These are phyloP conservation scores for Cercospora sojina DNA, from an alignment of 2,329 filamentous ascomycete genomes.

Conservation along the genomic window DNA sequence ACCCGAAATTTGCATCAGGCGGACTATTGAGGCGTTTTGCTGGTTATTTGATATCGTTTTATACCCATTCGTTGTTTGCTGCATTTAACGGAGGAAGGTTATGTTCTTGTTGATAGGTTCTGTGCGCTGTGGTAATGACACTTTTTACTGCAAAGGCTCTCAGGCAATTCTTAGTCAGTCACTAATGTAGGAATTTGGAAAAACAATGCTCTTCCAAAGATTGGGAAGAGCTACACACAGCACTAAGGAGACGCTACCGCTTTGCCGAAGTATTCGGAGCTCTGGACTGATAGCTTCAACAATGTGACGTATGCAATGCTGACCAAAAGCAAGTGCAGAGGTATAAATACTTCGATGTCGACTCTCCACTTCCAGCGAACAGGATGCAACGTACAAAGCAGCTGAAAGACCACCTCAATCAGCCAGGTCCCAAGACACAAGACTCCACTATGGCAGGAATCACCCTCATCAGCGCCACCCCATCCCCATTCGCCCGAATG, in stretches of 20 bases:
- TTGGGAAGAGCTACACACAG: neutral
- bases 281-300: neutral
- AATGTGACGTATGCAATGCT: neutral
- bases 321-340: neutral
- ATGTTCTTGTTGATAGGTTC: neutral
- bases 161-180: neutral
- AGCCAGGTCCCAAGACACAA: neutral
- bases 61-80: slow-evolving; percentile 3
- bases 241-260: neutral
- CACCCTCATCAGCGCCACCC: slow-evolving; percentile 25
- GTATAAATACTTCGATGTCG: neutral
- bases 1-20: slow-evolving; percentile 42
- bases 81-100: neutral
- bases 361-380: neutral
- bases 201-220: neutral
- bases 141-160: neutral
- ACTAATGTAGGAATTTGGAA: neutral
- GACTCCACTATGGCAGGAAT: slow-evolving; percentile 4
- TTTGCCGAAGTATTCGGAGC: neutral
- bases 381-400: slow-evolving; percentile 5
- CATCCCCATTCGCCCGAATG: slow-evolving; percentile 26
- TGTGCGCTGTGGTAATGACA: neutral
- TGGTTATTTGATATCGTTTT: neutral
- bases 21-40: slow-evolving; percentile 12
- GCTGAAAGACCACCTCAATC: neutral